Base-by-base conservation (phyloP, 1,139 yeast genomes). In the Saccharomyces hybrid region DNA sequence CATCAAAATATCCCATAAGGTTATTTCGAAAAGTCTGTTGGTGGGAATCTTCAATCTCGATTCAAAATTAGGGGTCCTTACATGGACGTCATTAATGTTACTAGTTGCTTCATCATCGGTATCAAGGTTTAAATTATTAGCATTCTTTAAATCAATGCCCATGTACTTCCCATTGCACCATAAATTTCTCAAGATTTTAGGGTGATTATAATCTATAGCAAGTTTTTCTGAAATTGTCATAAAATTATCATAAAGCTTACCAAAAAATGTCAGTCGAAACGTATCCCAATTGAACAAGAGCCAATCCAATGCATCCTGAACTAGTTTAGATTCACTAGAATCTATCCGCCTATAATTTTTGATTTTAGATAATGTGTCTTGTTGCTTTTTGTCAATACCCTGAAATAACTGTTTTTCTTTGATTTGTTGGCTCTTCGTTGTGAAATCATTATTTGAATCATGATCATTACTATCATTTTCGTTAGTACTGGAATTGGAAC, bases 111-210 rank as follows among this genome's bases (percentile, higher is more conserved):
- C 25, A 11, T 38, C 23, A 20, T n/a, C 25, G 13, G 23, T 38
- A 20, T 38, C 23, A 6, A 38, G 20, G n/a, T 57, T 57, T 23
- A 61, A 14, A 11, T 57, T 48, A 11, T 55, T 56, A 2, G 65
- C 63, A 42, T 59, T 51, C 44, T 59, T 64, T 8, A 59, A 49
- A 44, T 67, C 66, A 14, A 65, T 49, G 7, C 61, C 68, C 42
- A 68, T 47, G 42, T 58, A 57, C 32, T 56, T 59, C 2, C 69
- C 70, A 55, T 66, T 66, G 47, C 70, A 67, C 71, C 71, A 68
- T 3, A 67, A 26, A 48, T 66, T 63, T 48, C 71, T 58, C 23
- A 65, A 54, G 3, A 69, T 66, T 48, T 66, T 63, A 2, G 73
- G 71, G 54, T 69, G 73, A 2, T 51, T 57, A 46, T 64, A 66